Percentiles rank a stretch among this genome's conserved stretches.
phyloP scores from a whole-genome alignment of 345 rosid genomes.

The Arabidopsis arenosa region DNA sequence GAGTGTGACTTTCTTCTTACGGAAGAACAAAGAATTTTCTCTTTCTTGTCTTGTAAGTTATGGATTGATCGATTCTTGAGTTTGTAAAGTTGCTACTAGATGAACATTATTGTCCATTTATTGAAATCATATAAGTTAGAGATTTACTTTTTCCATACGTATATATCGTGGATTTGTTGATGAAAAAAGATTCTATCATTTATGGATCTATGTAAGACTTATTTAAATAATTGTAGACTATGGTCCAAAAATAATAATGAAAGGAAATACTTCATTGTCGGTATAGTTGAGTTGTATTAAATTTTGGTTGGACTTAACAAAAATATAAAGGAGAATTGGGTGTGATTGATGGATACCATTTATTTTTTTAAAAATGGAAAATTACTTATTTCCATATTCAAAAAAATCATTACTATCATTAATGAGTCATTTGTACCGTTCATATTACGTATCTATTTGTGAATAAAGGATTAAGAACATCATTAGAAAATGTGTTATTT shows the following conservation, averaged over 20 bases:
- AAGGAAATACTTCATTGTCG: constrained; percentile 34
- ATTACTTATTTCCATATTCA: constrained; percentile 9
- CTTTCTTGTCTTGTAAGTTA: constrained; percentile 35
- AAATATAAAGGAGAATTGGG: background rate
- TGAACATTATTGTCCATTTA: background rate
- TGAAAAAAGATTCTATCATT: constrained; percentile 23
- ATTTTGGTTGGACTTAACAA: constrained; percentile 35
- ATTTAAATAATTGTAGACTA: constrained; percentile 34
- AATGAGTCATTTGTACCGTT: constrained; percentile 19
- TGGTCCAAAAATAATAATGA: constrained; percentile 43
- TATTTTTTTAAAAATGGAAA: constrained; percentile 1
- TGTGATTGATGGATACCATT: constrained; percentile 26
- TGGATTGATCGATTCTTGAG: constrained; percentile 4
- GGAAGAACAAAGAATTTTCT: constrained; percentile 9
- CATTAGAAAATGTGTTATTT: constrained; percentile 11
- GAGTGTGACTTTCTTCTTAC: constrained; percentile 28
- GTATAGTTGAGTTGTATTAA: constrained; percentile 44
- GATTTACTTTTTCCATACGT: constrained; percentile 28
- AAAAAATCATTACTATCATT: constrained; percentile 25
- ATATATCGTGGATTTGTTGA: constrained; percentile 15
- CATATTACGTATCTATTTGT: constrained; percentile 23
- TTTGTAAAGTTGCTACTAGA: constrained; percentile 10
- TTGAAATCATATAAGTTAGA: constrained; percentile 28
- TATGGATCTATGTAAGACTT: constrained; percentile 23
- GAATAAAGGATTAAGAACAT: background rate